Percentiles rank a stretch among this genome's conserved stretches.
Evolutionary conservation across 1,284 basidiomycete species (phyloP).

Genomic region (Puccinia hordei): DNA sequence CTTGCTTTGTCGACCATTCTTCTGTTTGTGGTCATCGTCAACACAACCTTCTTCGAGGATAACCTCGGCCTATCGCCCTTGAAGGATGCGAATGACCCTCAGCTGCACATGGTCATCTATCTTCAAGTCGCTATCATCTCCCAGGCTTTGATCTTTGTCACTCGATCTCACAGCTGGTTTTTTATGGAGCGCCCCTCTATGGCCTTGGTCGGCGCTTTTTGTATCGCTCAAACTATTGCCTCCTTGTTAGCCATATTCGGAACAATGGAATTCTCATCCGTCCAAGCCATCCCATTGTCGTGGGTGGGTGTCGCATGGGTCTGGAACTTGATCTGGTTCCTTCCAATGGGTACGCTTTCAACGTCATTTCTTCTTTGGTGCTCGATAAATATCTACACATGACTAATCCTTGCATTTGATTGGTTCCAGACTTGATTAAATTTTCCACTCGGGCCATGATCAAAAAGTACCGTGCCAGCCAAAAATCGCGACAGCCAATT

Average conservation of each 20-base stretch:
- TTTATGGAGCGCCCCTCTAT: constrained; percentile 94
- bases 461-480: constrained; percentile 66
- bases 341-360: constrained; percentile 65
- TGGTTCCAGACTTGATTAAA: constrained; percentile 81
- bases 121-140: constrained; percentile 89
- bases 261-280: constrained; percentile 32
- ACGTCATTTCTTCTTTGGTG: not conserved
- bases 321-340: constrained; percentile 48
- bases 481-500: not conserved
- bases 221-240: constrained; percentile 49
- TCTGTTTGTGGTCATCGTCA: constrained; percentile 79
- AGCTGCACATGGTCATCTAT: constrained; percentile 70
- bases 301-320: constrained; percentile 89
- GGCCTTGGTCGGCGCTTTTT: constrained; percentile 46
- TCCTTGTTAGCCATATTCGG: constrained; percentile 44
- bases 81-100: constrained; percentile 31
- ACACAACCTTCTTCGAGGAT: constrained; percentile 86
- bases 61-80: constrained; percentile 70
- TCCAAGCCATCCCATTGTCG: constrained; percentile 66
- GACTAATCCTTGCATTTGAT: not conserved
- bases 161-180: constrained; percentile 93
- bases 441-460: constrained; percentile 68
- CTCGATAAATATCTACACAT: constrained; percentile 56
- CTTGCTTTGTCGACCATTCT: constrained; percentile 82
- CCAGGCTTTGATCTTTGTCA: constrained; percentile 95